Evolutionary conservation across 2,329 filamentous ascomycete genomes (phyloP), one percentile per base, ranked within the genome.

Genomic region (Pseudopithomyces maydicus): DNA sequence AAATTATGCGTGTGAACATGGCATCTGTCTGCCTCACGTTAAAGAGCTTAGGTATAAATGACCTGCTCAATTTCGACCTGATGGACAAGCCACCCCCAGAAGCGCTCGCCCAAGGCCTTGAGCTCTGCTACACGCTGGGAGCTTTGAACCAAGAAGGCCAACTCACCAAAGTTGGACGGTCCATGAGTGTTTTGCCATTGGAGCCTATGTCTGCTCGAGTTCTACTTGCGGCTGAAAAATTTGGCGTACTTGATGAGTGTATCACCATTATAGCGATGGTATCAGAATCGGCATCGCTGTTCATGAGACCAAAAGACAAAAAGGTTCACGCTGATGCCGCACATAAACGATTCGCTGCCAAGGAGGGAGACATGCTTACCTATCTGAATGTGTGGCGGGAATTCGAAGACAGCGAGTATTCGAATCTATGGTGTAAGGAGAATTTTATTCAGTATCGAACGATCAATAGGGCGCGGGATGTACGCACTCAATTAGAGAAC

Each of bases 291-390:
- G 92, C 89, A 3, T 89, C 92, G 0, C 84, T 99, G 5, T 99
- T 97, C 81, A 96, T 96, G 83, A 85, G 92, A 0, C 93, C 95
- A 19, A 97, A 97, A 73, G 93, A 99, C 78, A 97, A 98, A 81
- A 97, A 97, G 75, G 89, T 97, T 26, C 91, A 97, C 70, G 95
- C 95, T 12, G 94, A 99, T 75, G 91, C 90, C 59, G 95, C 95
- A 0, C 88, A 92, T 14, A 89, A 90, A 35, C 87, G 94, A 1
- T 98, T 98, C 77, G 96, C 92, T 0, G 82, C 94, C 72, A 91
- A 92, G 67, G 92, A 96, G 59, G 93, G 93, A 35, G 95, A 95
- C 41, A 95, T 99, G 72, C 91, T 97, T 91, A 0, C 84, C 96
- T 1, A 85, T 98, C 6, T 38, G 46, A 97, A 97, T 70, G 89